Percentiles rank a stretch among this genome's conserved stretches.
phyloP scores from a whole-genome alignment of 2,329 filamentous ascomycete genomes.

The Dothiorella sarmentorum region DNA sequence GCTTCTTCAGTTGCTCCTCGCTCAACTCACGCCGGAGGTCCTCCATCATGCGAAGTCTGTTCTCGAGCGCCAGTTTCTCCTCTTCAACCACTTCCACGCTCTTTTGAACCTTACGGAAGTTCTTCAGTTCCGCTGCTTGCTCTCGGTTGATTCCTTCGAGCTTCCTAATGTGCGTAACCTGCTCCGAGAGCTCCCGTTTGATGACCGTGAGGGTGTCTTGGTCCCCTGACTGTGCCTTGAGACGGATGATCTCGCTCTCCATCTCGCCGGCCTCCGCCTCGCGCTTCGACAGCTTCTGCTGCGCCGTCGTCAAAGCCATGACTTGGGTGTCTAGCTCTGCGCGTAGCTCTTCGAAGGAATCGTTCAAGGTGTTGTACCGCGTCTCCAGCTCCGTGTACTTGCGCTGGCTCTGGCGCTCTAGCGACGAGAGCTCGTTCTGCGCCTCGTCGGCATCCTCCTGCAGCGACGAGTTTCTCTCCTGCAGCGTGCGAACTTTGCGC shows the following conservation, averaged over 20 bases:
- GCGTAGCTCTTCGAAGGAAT: conserved; percentile 58
- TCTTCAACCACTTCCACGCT: conserved; percentile 94
- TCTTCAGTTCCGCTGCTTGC: conserved; percentile 73
- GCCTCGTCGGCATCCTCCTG: conserved; percentile 83
- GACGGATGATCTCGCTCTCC: conserved; percentile 76
- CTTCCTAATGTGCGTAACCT: conserved; percentile 84
- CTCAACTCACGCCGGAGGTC: conserved; percentile 71
- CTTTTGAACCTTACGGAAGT: conserved; percentile 75
- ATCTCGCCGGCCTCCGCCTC: conserved; percentile 70
- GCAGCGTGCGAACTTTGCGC: conserved; percentile 50
- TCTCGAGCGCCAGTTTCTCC: conserved; percentile 81
- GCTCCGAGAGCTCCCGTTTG: conserved; percentile 82
- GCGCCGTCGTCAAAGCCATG: conserved; percentile 55
- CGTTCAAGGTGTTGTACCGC: conserved; percentile 56
- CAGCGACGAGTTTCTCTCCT: conserved; percentile 69
- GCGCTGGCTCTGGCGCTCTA: conserved; percentile 62
- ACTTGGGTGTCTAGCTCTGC: conserved; percentile 58
- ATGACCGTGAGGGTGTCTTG: conserved; percentile 81
- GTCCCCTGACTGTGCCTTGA: conserved; percentile 85
- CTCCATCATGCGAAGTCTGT: conserved; percentile 71
- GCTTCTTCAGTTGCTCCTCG: conserved; percentile 77
- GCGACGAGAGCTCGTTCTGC: conserved; percentile 68
- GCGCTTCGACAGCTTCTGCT: conserved; percentile 64
- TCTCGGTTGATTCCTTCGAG: conserved; percentile 79
- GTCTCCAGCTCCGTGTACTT: conserved; percentile 59